A percentile compares a stretch with the other conserved stretches of the same genome.
Conservation (phyloP, 352 stramenopile genomes). For the Thraustochytrium sp. region DNA sequence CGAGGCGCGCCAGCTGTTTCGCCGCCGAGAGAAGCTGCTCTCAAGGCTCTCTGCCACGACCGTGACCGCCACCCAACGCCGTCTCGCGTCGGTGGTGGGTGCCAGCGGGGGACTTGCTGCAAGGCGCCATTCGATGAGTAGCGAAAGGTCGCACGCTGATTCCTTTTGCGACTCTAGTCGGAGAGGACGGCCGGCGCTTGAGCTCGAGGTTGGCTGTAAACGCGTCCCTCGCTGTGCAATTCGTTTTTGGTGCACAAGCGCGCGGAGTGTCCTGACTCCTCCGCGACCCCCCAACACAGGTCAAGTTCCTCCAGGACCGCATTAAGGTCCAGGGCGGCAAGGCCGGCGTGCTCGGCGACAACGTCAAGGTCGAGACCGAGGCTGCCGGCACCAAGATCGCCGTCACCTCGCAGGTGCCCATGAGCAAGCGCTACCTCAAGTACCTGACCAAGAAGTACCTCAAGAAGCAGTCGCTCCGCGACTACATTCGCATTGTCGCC, state of each 20-base stretch:
- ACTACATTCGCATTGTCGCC: conserved; percentile 99
- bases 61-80: not conserved
- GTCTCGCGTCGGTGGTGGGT: not conserved
- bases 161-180: not conserved
- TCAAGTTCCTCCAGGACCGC: conserved; percentile 98
- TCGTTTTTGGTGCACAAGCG: not conserved
- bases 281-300: conserved; percentile 46
- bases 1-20: too few species aligned
- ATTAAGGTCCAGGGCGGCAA: conserved; percentile 98
- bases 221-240: not conserved
- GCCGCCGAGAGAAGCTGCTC: too few species aligned
- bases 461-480: conserved; percentile 99
- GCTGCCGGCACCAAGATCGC: conserved; percentile 85
- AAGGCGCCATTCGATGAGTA: too few species aligned
- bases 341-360: conserved; percentile 87
- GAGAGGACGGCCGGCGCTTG: conserved; percentile 12
- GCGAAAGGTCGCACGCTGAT: too few species aligned
- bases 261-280: not conserved
- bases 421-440: conserved; percentile 97
- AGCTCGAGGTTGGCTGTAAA: conserved; percentile 8
- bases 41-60: too few species aligned
- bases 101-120: too few species aligned
- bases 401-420: conserved; percentile 83
- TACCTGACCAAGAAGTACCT: conserved; percentile 99
- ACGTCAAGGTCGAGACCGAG: conserved; percentile 89